These are phyloP conservation scores for Paramecium tetraurelia DNA, from an alignment of 73 alveolate species.

Conservation along the genomic window DNA sequence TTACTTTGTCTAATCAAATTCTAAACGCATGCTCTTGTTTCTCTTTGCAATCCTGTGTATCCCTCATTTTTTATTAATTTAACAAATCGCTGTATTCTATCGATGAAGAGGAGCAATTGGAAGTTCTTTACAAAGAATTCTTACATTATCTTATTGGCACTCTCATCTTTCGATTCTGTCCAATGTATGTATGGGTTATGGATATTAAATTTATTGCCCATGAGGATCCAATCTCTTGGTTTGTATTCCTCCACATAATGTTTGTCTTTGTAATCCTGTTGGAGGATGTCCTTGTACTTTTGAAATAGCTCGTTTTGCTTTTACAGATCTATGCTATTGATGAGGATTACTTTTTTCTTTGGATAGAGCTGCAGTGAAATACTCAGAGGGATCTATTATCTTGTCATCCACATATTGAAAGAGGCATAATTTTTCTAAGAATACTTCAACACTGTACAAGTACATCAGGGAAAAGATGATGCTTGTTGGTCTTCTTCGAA, in stretches of 20 bases:
- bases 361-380: background rate
- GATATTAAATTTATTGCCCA: constrained; percentile 42
- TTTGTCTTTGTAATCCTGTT: background rate
- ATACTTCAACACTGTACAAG: background rate
- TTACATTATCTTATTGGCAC: background rate
- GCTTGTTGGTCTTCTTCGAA: background rate
- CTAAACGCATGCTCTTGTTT: background rate
- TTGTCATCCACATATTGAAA: background rate
- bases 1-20: background rate
- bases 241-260: background rate
- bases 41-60: background rate
- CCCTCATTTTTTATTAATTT: background rate
- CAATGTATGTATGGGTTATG: constrained; percentile 34
- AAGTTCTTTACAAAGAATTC: background rate
- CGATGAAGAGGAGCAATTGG: background rate
- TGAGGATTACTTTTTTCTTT: background rate
- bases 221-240: background rate
- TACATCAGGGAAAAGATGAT: background rate
- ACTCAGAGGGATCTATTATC: background rate
- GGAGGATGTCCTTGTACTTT: background rate
- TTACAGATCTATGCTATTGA: background rate
- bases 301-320: background rate
- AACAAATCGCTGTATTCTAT: background rate
- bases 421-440: background rate
- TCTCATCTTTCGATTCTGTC: background rate